These are phyloP conservation scores for Irpex sp. DNA, from an alignment of 1,284 basidiomycete genomes.

Conservation along the genomic window DNA sequence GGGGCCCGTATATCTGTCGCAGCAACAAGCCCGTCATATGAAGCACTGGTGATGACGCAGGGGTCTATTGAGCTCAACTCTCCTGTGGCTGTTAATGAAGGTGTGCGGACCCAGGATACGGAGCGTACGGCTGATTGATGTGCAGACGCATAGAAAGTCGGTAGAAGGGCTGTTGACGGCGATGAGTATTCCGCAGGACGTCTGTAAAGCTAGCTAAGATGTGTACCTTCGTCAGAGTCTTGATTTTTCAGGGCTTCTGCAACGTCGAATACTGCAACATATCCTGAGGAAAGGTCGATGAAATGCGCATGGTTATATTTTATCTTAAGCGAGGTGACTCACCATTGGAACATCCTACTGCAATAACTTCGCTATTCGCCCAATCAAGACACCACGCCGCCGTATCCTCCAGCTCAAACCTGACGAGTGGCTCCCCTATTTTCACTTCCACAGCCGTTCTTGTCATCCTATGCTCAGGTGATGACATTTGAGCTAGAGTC, in stretches of 20 bases:
- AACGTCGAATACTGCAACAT: conserved; percentile 73
- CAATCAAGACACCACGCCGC: conserved; percentile 78
- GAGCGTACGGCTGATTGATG: conserved; percentile 81
- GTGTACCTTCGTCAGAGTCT: not conserved
- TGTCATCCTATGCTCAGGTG: not conserved
- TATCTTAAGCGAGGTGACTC: not conserved
- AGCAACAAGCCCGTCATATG: conserved; percentile 74
- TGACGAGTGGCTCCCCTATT: conserved; percentile 58
- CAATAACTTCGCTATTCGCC: conserved; percentile 79
- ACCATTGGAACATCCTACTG: conserved; percentile 83
- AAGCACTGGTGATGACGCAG: conserved; percentile 67
- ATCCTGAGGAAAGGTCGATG: conserved; percentile 42
- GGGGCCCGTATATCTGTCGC: conserved; percentile 73
- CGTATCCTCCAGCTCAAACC: conserved; percentile 71
- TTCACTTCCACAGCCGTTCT: conserved; percentile 40
- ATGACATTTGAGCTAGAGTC: not conserved
- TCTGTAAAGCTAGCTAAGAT: not conserved
- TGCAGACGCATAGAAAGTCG: conserved; percentile 65
- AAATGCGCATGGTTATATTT: not conserved
- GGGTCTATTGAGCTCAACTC: conserved; percentile 50
- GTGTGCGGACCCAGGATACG: conserved; percentile 68
- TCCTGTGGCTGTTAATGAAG: conserved; percentile 50
- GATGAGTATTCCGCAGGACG: not conserved
- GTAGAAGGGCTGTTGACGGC: conserved; percentile 39
- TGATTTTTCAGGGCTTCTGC: conserved; percentile 39